Percentiles rank a stretch among this genome's conserved stretches.
Evolutionary conservation across 179 eudicot species (phyloP).

Genomic region (Silene noctiflora): DNA sequence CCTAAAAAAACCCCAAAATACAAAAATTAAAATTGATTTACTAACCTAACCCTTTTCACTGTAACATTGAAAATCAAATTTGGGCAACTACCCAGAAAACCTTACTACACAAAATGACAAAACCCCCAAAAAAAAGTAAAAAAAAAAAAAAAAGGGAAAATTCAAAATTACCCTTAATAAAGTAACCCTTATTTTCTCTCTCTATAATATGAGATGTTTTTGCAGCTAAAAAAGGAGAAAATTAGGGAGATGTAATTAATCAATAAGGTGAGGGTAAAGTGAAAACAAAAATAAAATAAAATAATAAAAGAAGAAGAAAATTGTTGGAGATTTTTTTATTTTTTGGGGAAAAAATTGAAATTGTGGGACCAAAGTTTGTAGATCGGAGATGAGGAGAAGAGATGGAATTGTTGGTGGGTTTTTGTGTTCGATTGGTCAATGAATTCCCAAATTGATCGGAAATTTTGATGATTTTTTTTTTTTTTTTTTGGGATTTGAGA

Average conservation of each 20-base stretch:
- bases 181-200: background rate
- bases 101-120: conserved; percentile 24
- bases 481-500: background rate
- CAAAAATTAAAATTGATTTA: conserved; percentile 10
- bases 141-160: conserved; percentile 6
- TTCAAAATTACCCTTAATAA: conserved; percentile 3
- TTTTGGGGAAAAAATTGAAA: background rate
- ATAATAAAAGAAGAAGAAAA: background rate
- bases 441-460: conserved; percentile 49
- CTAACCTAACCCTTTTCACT: background rate
- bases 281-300: background rate
- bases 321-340: background rate
- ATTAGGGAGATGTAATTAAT: background rate
- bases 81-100: conserved; percentile 17
- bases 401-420: conserved; percentile 24
- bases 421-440: conserved; percentile 20
- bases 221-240: conserved; percentile 16
- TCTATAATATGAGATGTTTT: background rate
- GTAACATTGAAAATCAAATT: conserved; percentile 12
- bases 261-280: conserved; percentile 2
- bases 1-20: background rate
- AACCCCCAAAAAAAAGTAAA: conserved; percentile 13
- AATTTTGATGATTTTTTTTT: conserved; percentile 34
- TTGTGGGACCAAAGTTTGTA: conserved; percentile 35
- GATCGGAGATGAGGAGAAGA: conserved; percentile 39